Percentiles rank a stretch among this genome's conserved stretches.
Conservation (phyloP, 2,329 filamentous ascomycete genomes). For the Talaromyces sp. region DNA sequence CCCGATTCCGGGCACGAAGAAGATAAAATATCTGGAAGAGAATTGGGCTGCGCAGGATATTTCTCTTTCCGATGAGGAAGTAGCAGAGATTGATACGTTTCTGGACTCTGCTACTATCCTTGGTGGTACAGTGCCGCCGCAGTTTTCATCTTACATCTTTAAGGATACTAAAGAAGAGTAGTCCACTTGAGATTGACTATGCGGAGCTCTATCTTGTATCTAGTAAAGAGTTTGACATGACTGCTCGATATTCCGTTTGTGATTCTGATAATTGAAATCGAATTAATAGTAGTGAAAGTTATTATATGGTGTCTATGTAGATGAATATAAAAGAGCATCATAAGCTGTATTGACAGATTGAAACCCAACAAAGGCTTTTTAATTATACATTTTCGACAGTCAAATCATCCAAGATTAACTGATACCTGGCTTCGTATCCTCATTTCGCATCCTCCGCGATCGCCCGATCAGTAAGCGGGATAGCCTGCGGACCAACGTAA, state of each 20-base stretch:
- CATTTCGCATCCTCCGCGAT: slow-evolving; percentile 32
- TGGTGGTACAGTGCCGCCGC: slow-evolving; percentile 3
- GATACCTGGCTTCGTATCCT: neutral
- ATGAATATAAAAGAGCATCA: neutral
- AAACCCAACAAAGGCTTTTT: neutral
- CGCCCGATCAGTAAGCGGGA: slow-evolving; percentile 34
- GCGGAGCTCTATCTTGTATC: neutral
- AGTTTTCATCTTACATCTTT: slow-evolving; percentile 7
- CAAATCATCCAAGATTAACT: neutral
- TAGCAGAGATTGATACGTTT: slow-evolving; percentile 8
- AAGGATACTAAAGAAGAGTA: slow-evolving; percentile 14
- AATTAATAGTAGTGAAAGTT: neutral
- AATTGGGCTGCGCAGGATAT: slow-evolving; percentile 10
- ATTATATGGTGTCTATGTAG: neutral
- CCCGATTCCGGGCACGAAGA: slow-evolving; percentile 29
- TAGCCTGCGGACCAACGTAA: slow-evolving; percentile 37
- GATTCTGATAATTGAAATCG: neutral
- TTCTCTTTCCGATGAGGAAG: slow-evolving; percentile 10
- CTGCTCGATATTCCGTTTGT: too few relatives aligned
- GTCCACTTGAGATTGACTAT: neutral
- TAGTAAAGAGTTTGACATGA: neutral
- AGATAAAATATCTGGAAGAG: slow-evolving; percentile 18
- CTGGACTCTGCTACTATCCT: slow-evolving; percentile 8
- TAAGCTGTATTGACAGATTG: neutral
- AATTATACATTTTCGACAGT: neutral